Evolutionary conservation across 208 protist species (phyloP), one percentile per base, ranked within the genome.

Genomic region (Crithidia sp.): DNA sequence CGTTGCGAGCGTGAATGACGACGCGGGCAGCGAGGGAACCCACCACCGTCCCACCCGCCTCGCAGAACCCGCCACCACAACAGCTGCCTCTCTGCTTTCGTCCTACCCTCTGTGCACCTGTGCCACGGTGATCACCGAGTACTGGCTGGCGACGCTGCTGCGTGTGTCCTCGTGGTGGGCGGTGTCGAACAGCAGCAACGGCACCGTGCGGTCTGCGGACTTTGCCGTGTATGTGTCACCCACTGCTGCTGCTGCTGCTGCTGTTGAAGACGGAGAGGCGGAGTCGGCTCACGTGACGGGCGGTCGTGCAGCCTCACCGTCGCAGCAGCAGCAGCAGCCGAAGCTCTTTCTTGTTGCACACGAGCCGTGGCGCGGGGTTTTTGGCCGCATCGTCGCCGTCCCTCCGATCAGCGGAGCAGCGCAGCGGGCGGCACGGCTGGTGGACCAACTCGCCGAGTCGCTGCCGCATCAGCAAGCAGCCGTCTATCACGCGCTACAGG

Each of bases 121-220:
- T 36, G 55, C 74, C 0, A 10, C 53, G 14, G 36, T 47, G 12
- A 74, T 79, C 45, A 54, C 49, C 13, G 74, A 79, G 40, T 79
- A 79, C 55, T 79, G 74, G 74, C 67, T 79, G 39, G 37, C 62
- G 28, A 79, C 55, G 67, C 57, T 67, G 37, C 59, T 79, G 59
- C 74, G 74, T 5, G 61, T 60, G 0, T 52, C 74, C 0, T 69
- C 47, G 41, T 79, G 67, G 74, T 79, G 62, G 62, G 58, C 52
- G 6, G 43, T 59, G 67, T 41, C 66, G 9, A 68, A 50, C 9
- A 63, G 58, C 5, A 43, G 8, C 5, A 63, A 57, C 5, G 53
- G 8, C 5, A n/a, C 17, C 0, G 37, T 59, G 53, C 39, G 54
- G 5, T 53, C 9, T 43, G 43, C 52, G 12, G 39, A n/a, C 41